These are phyloP conservation scores for Botrytis porri DNA, from an alignment of 2,329 filamentous ascomycete species.

Conservation along the genomic window DNA sequence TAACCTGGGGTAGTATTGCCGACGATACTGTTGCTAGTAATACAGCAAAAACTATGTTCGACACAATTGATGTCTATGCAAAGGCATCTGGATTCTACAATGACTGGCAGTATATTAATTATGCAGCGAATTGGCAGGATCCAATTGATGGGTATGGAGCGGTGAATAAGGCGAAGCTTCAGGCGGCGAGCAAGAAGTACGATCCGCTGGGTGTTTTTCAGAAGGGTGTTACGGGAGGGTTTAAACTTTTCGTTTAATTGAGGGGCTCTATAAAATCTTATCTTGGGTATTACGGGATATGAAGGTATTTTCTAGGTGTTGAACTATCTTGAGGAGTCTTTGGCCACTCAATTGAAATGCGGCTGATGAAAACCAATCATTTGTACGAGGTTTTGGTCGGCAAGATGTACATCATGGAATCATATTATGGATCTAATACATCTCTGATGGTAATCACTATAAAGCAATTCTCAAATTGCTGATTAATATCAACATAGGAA, in stretches of 20 bases:
- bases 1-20: neutral
- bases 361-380: neutral
- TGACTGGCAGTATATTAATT: conserved; percentile 43
- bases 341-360: neutral
- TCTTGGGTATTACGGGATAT: too few species aligned
- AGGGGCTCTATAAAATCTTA: too few species aligned
- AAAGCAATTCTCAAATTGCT: neutral
- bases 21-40: neutral
- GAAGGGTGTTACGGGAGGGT: conserved; percentile 34
- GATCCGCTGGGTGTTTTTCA: conserved; percentile 42
- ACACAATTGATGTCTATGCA: conserved; percentile 2
- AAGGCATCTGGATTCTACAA: neutral
- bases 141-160: conserved; percentile 43
- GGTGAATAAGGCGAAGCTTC: conserved; percentile 40
- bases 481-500: neutral
- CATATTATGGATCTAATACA: neutral
- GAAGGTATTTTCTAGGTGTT: too few species aligned
- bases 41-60: neutral
- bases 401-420: neutral
- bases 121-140: conserved; percentile 44
- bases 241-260: conserved; percentile 26
- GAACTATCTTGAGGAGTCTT: neutral
- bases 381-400: neutral
- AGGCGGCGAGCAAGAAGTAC: conserved; percentile 37
- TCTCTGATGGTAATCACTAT: neutral